Conservation (phyloP, 225 moss, liverwort and hornwort genomes). For the Physcomitrellopsis africana region DNA sequence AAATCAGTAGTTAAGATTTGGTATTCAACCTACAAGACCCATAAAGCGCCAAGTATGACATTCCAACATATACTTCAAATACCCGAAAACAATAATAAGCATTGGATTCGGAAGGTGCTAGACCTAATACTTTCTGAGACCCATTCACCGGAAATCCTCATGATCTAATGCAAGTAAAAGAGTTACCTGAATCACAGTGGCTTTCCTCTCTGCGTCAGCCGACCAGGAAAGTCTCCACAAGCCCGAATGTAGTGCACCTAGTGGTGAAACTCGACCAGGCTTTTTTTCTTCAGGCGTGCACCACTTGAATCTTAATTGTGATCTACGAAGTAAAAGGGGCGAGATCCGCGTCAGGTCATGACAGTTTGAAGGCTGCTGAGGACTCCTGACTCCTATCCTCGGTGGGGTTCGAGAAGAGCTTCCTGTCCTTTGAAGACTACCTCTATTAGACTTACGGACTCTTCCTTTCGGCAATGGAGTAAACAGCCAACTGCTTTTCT, state of each 20-base stretch:
- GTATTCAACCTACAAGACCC: not conserved
- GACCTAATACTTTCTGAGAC: not conserved
- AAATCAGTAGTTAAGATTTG: not conserved
- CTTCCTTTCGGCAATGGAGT: slow-evolving; percentile 20
- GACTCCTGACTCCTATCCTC: slow-evolving; percentile 15
- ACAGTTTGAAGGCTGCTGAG: slow-evolving; percentile 26
- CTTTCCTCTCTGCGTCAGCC: slow-evolving; percentile 34
- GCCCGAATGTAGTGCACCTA: slow-evolving; percentile 29
- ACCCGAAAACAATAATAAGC: not conserved
- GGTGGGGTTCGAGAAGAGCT: not conserved
- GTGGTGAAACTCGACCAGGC: slow-evolving; percentile 24
- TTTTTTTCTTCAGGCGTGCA: slow-evolving; percentile 23
- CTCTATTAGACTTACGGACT: slow-evolving; percentile 23
- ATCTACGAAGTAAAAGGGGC: slow-evolving; percentile 30
- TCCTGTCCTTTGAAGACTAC: slow-evolving; percentile 28
- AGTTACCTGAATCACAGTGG: slow-evolving; percentile 40
- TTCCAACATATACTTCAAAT: not conserved
- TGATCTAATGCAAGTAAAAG: not conserved
- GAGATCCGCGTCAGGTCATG: slow-evolving; percentile 34
- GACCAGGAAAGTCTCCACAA: slow-evolving; percentile 30
- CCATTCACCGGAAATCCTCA: not conserved
- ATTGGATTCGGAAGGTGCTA: not conserved
- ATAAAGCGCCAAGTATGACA: not conserved
- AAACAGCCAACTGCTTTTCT: slow-evolving; percentile 22
- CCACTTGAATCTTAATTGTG: slow-evolving; percentile 35